Evolutionary conservation across 169 alveolate species (phyloP), one percentile per base, ranked within the genome.

Genomic region (Plasmodium adleri): DNA sequence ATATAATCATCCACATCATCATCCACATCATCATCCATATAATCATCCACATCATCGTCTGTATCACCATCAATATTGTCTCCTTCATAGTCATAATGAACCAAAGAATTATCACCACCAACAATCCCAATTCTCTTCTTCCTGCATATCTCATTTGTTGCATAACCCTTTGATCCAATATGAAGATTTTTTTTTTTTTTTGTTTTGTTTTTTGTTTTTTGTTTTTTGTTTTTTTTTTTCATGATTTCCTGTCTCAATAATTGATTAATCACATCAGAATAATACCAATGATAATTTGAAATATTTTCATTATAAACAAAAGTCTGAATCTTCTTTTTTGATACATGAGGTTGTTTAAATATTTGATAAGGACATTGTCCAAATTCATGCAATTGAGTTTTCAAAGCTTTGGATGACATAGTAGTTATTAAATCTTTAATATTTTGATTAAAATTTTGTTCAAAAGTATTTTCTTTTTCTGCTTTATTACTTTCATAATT

Each of bases 321-420:
- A 6, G 59, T 13, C 0, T 56, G 26, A n/a, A 26, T n/a, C 7
- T 62, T 6, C n/a, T 87, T 73, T 39, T 52, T 52, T n/a, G 72
- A 28, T 3, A 97, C 96, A 60, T 96, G 98, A 43, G 96, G 96
- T 7, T 89, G 93, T 59, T 85, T 92, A 76, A 97, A 97, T 39
- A 97, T 92, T 80, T 95, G 94, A 2, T 91, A 88, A 32, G 99
- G 99, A 39, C 97, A 94, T 76, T 97, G 98, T 0, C 99, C 99
- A 67, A 96, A 97, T 80, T 97, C 99, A 45, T 95, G 94, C 1
- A 93, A 94, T 67, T 95, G 96, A 10, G 95, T 96, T 74, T 94
- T 93, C 9, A 94, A 71, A 2, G 98, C 99, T 64, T 92, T 91
- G 3, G 95, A 90, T 17, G 94, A 93, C 93, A 95, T 89, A 15